These are phyloP conservation scores for Tarenaya hassleriana DNA, from an alignment of 345 rosid species.

Conservation along the genomic window DNA sequence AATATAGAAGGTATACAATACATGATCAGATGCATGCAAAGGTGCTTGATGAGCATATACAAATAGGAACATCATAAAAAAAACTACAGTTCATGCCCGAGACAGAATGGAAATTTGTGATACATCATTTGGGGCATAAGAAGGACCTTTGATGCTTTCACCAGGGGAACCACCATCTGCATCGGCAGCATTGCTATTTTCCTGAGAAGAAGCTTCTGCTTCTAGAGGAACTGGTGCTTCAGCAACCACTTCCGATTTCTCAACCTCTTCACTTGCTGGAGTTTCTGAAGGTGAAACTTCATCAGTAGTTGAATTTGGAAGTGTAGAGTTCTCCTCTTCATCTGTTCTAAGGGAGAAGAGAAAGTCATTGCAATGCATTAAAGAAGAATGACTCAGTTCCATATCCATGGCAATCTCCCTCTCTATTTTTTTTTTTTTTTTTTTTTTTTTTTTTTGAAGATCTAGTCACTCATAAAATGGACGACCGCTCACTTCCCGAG, in stretches of 20 bases:
- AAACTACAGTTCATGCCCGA: too few relatives aligned
- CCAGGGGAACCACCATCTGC: slow-evolving; percentile 30
- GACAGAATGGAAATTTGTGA: too few relatives aligned
- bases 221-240: slow-evolving; percentile 32
- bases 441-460: too few relatives aligned
- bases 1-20: not conserved
- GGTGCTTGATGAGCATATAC: too few relatives aligned
- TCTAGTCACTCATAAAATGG: too few relatives aligned
- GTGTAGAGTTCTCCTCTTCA: slow-evolving; percentile 32
- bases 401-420: not conserved
- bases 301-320: slow-evolving; percentile 28
- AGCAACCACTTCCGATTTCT: slow-evolving; percentile 37
- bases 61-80: too few relatives aligned
- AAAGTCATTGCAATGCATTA: slow-evolving; percentile 1
- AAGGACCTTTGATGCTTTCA: slow-evolving; percentile 44
- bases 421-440: too few relatives aligned
- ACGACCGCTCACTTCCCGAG: too few relatives aligned
- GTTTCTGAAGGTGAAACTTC: slow-evolving; percentile 33
- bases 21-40: too few relatives aligned
- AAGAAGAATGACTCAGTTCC: slow-evolving; percentile 11
- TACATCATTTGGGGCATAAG: slow-evolving; percentile 4
- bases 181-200: slow-evolving; percentile 27
- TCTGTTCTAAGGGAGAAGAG: slow-evolving; percentile 25
- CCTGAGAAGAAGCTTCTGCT: slow-evolving; percentile 31
- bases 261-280: slow-evolving; percentile 34